Base-by-base conservation (phyloP, 2,329 filamentous ascomycete genomes). In the Sporothrix phasma region DNA sequence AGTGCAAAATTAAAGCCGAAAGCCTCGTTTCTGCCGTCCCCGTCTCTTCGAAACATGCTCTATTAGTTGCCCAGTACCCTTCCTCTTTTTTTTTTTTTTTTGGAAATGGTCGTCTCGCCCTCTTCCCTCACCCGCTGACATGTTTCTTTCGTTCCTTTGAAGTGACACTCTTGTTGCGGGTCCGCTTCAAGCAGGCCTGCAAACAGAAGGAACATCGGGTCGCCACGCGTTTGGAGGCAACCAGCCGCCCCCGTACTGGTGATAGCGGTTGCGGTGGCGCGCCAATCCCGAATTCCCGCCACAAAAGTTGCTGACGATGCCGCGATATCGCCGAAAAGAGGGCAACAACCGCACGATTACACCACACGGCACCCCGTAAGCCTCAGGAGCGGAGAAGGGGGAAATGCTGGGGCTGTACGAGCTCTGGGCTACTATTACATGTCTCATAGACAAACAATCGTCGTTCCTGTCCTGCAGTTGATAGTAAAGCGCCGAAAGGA, bases 281-380 rank as follows among this genome's bases (percentile, higher is more conserved):
- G 43, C 26, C 49, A 64, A 67, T 54, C 15, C 66, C 64, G 64
- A 65, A 54, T 11, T 31, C 46, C 46, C 47, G 29, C 45, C 19
- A 29, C 29, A 43, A 24, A n/a, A 47, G 29, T 1, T 19, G 26
- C 34, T 43, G 29, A 15, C 29, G 31, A 67, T 64, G 54, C 66
- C 66, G 66, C 11, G 64, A 65, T 65, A 65, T 68, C 65, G 49
- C 66, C 66, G 66, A 66, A 62, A 17, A 7, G 31, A 41, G 19
- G 26, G n/a, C 24, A 15, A 22, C n/a, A 54, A 39, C 22, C 17
- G 31, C n/a, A 54, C 31, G 2, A 37, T n/a, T 37, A 19, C 31
- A 54, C 51, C 31, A 54, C 51, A 54, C 17, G 31, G 51, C 13
- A 17, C 49, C n/a, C 51, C 51, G 39, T 22, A 37, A 54, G 31